These are phyloP conservation scores for Cylindrotheca fusiformis DNA, from an alignment of 108 stramenopile genomes.

Conservation along the genomic window DNA sequence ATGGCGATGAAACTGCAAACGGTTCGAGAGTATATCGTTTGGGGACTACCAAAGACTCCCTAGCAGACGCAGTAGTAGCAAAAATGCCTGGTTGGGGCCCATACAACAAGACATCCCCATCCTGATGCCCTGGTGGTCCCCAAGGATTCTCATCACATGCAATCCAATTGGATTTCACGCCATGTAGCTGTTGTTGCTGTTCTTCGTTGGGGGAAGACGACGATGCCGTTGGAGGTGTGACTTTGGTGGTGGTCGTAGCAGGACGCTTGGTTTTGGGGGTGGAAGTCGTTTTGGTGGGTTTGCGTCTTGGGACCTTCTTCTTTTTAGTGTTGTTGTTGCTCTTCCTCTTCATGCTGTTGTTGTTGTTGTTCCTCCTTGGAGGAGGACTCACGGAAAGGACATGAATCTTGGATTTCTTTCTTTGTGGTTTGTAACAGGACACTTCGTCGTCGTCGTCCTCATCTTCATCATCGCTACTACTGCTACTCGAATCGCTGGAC, in stretches of 20 bases:
- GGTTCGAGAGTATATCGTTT: constrained; percentile 52
- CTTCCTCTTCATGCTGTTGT: background rate
- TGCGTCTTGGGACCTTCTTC: background rate
- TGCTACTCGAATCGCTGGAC: constrained; percentile 4
- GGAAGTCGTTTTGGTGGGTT: background rate
- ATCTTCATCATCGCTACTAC: background rate
- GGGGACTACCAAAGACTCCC: constrained; percentile 27
- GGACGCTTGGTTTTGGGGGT: background rate
- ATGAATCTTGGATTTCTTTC: background rate
- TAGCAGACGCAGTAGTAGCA: constrained; percentile 22
- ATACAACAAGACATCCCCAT: constrained; percentile 66
- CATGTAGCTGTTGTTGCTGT: too few relatives aligned
- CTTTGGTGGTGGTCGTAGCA: background rate
- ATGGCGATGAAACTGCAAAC: constrained; percentile 44
- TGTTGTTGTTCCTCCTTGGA: background rate
- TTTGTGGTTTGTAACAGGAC: constrained; percentile 11
- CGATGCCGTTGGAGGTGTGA: background rate
- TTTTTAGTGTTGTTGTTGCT: background rate
- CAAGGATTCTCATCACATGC: constrained; percentile 61
- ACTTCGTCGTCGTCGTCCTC: constrained; percentile 22
- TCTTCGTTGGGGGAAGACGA: background rate
- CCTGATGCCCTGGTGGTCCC: constrained; percentile 52
- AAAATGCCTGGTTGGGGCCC: constrained; percentile 30
- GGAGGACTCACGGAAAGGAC: constrained; percentile 1
- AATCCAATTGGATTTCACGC: constrained; percentile 36